phyloP scores from a whole-genome alignment of 1,284 basidiomycete genomes.

The Tranzscheliella williamsii region DNA sequence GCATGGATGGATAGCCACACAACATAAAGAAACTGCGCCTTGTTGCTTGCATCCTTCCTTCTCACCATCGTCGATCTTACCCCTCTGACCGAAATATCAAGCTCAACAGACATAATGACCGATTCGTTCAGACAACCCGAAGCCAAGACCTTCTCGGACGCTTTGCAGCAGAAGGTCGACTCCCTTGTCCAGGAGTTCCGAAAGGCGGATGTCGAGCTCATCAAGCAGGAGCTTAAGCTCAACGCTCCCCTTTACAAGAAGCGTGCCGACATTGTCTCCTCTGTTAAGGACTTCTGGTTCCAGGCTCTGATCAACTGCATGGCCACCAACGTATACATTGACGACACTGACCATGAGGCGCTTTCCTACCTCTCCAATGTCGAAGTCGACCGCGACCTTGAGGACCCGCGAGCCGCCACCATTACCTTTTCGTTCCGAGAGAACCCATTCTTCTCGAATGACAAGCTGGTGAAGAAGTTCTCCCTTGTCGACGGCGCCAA shows the following conservation, averaged over 20 bases:
- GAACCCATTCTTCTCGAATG: constrained; percentile 51
- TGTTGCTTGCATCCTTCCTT: too few relatives aligned
- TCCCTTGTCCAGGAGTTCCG: constrained; percentile 44
- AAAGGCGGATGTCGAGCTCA: constrained; percentile 44
- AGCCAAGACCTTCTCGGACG: constrained; percentile 34
- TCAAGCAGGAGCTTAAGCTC: constrained; percentile 51
- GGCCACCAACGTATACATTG: constrained; percentile 56
- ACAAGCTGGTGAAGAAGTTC: constrained; percentile 55
- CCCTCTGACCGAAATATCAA: too few relatives aligned
- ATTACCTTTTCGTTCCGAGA: constrained; percentile 54
- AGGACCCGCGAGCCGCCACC: constrained; percentile 51
- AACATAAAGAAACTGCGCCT: too few relatives aligned
- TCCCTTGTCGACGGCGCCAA: constrained; percentile 42
- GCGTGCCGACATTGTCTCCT: constrained; percentile 47
- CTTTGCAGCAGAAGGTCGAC: constrained; percentile 38
- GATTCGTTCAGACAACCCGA: constrained; percentile 12
- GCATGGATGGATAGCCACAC: too few relatives aligned
- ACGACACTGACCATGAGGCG: constrained; percentile 54
- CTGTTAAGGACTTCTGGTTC: constrained; percentile 54
- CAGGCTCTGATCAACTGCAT: constrained; percentile 56
- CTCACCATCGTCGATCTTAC: too few relatives aligned
- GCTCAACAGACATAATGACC: not conserved
- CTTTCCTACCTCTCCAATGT: constrained; percentile 51
- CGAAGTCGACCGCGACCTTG: constrained; percentile 42
- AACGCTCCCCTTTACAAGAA: constrained; percentile 53